Base-by-base conservation (phyloP, 805 yeast genomes). In the Yamadazyma ubonensis region DNA sequence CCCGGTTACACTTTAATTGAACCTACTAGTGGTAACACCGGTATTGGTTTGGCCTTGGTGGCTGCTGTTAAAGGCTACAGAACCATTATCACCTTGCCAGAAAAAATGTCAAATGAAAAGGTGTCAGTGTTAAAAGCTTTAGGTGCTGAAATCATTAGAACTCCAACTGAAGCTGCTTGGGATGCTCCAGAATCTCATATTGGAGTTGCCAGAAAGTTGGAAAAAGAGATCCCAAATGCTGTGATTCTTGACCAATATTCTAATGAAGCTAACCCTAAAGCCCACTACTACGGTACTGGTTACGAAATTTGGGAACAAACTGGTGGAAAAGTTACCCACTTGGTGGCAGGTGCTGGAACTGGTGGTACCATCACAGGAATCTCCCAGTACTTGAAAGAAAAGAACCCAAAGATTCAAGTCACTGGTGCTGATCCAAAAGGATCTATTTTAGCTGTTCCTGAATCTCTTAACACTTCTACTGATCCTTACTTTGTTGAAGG, bases 341-440 rank as follows among this genome's bases (percentile, higher is more conserved):
- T 87, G 32, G 84, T 87, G 39, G 95, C 95, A 27, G 96, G 96
- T 61, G 95, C 96, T 6, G 96, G 96, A 66, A 86, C 96, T 42
- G 96, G 96, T 65, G 99, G 99, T 42, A 93, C 99, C 2, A 87
- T 91, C 33, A 72, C 95, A n/a, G 99, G 99, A 41, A 89, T 89
- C 20, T 77, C 95, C 3, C 73, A 73, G 44, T 93, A 72, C 61
- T 70, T 91, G 52, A 86, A 86, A 67, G 86, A 79, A 59, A 75
- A 82, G 61, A 75, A 84, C 61, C 65, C 79, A 18, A 65, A 77
- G 11, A 69, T 86, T 46, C 60, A 70, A 43, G 76, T 86, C 30
- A 73, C 82, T 36, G 96, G 83, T 50, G 95, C 95, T 30, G 96
- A 86, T 66, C 96, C 96, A 28, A 71, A 77, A 48, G 96, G 96